Base-by-base conservation (phyloP, 139 green algal species). In the Picochlorum sp. region DNA sequence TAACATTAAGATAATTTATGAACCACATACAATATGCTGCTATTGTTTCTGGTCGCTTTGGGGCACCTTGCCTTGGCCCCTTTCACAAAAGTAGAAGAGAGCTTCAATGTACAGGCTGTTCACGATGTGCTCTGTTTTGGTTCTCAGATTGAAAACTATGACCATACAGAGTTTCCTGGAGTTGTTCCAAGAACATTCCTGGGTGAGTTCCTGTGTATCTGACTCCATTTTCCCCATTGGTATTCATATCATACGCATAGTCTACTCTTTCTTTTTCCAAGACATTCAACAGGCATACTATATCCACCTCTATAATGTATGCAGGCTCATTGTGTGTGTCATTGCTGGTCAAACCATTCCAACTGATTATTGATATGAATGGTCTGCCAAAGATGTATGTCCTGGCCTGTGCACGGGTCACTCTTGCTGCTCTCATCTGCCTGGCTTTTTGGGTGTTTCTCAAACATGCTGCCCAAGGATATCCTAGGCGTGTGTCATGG, bases 11-110 rank as follows among this genome's bases (percentile, higher is more conserved):
- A 41, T 11, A 41, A 41, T 41, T 1, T 41, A 41, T 41, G 34
- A 41, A 41, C 8, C 7, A 41, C 34, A 41, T 11, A 41, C 8
- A 41, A 11, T 11, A 41, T 41, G 34, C 34, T 41, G 34, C 34
- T 11, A 41, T 41, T 41, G 34, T 41, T 41, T 41, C 34, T 41
- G 34, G 34, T 41, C 8, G 34, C 34, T 41, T 4, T 41, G 34
- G 34, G 47, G 47, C 47, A 54, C 47, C 18, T 54, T 54, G 16
- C 2, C n/a, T 54, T 20, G 47, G 16, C 18, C n/a, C 88, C 88
- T 14, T 95, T 73, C 65, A 87, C 82, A 28, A 95, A 95, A 38
- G 88, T 95, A 18, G 88, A 95, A 72, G 88, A 95, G 76, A 88
- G 77, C 65, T 95, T 95, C 73, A 89, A 87, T 49, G 18, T 89